Base-by-base conservation (phyloP, 1,139 yeast genomes). In the Geotrichum citri-aurantii region DNA sequence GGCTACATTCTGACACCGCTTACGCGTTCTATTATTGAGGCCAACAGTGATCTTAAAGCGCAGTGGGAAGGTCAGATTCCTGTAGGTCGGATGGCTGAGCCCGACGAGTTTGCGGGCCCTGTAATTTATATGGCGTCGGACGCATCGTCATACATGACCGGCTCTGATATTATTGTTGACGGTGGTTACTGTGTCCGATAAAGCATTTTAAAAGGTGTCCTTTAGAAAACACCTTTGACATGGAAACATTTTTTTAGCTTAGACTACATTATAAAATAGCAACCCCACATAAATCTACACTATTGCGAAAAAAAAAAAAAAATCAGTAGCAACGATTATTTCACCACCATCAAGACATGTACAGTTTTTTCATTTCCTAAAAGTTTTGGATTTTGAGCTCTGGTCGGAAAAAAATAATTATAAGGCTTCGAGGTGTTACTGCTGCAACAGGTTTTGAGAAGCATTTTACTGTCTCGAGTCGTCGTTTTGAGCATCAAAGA, bases 101-200 rank as follows among this genome's bases (percentile, higher is more conserved):
- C 93, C 52, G 79, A 81, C 65, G 96, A 88, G 73, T 84, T 87
- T 72, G 88, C 85, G 24, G 95, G 95, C 56, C 84, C 92, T 37
- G 81, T 86, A 66, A 76, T 88, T 61, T 88, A 85, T 74, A 79
- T 88, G 74, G 86, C 92, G 33, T 81, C 88, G 10, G 70, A 77
- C 37, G 95, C 95, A 6, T 80, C 88, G 42, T 79, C 89, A n/a
- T 88, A 85, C 75, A 86, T 93, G 64, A 88, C 95, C 11, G 96
- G 96, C 63, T 80, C 85, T 64, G 89, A 88, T 71, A 71, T 88
- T 65, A 79, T 85, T 58, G 91, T 88, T 59, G 96, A 88, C 68
- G 95, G 96, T 66, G 96, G 95, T 56, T 88, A 88, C 78, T 79
- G 80, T 61, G 76, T 82, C 61, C 80, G 83, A 82, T 81, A 69